Conservation (phyloP, 495 filamentous ascomycete species). For the Penicillium steckii region DNA sequence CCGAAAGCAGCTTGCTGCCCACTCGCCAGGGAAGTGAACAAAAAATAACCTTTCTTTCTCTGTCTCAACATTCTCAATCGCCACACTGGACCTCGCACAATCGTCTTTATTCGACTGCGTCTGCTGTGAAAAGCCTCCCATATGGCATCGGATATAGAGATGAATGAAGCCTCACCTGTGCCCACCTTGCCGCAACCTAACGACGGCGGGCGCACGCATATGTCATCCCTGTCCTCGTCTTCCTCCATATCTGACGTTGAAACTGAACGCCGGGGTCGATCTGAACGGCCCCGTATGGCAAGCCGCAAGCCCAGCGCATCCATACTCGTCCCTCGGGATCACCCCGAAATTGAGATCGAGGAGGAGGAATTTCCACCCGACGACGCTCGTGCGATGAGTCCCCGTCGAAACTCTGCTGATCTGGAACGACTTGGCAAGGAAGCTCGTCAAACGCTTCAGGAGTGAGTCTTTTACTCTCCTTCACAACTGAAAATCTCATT, state of each 20-base stretch:
- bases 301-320: constrained; percentile 76
- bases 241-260: constrained; percentile 50
- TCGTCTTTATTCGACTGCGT: constrained; percentile 8
- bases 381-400: constrained; percentile 94
- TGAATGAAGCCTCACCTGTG: constrained; percentile 44
- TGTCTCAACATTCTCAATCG: constrained; percentile 7
- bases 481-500: neutral
- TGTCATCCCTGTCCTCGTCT: constrained; percentile 43
- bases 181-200: constrained; percentile 43
- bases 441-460: constrained; percentile 65
- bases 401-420: constrained; percentile 84
- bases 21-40: neutral
- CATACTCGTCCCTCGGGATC: constrained; percentile 76
- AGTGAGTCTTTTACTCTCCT: too few relatives aligned
- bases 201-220: constrained; percentile 44
- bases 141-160: constrained; percentile 42
- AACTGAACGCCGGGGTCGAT: constrained; percentile 42
- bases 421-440: constrained; percentile 81
- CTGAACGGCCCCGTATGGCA: constrained; percentile 51
- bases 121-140: constrained; percentile 23
- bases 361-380: constrained; percentile 72
- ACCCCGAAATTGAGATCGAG: constrained; percentile 63
- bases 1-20: neutral
- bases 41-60: neutral
- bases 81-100: constrained; percentile 27